Conservation (phyloP, 2,329 filamentous ascomycete species). For the Mollisia scopiformis region DNA sequence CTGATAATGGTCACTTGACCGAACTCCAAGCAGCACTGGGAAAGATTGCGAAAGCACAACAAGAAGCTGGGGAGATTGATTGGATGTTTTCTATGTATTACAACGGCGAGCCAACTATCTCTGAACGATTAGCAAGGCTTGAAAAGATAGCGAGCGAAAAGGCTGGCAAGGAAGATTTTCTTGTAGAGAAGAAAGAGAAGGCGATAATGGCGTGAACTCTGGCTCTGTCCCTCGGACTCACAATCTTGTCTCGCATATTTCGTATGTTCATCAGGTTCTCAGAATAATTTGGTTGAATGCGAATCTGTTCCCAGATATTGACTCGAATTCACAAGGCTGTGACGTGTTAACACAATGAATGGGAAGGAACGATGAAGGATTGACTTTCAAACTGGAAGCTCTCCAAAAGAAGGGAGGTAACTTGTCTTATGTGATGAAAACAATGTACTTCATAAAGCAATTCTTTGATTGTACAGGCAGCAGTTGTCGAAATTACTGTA, state of each 20-base stretch:
- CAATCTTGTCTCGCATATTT: neutral
- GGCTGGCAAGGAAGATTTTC: neutral
- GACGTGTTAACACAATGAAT: no score
- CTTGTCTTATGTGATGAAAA: neutral
- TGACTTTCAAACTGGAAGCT: neutral
- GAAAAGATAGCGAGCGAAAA: neutral
- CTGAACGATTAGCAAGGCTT: constrained; percentile 1
- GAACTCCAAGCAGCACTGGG: neutral
- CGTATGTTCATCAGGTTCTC: neutral
- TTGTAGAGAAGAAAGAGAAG: neutral
- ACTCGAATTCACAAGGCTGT: neutral
- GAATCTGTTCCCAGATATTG: neutral
- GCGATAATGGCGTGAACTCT: neutral
- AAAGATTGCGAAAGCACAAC: neutral
- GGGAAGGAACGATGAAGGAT: neutral
- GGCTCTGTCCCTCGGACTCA: neutral
- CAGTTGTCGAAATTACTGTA: neutral
- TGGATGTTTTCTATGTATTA: constrained; percentile 10
- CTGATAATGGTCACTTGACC: neutral
- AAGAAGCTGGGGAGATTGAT: neutral
- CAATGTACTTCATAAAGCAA: neutral
- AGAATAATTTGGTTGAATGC: neutral
- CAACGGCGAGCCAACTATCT: neutral
- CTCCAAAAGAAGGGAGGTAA: neutral
- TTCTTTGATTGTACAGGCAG: neutral